phyloP scores from a whole-genome alignment of 2,329 filamentous ascomycete species.

The Akanthomyces muscarius region DNA sequence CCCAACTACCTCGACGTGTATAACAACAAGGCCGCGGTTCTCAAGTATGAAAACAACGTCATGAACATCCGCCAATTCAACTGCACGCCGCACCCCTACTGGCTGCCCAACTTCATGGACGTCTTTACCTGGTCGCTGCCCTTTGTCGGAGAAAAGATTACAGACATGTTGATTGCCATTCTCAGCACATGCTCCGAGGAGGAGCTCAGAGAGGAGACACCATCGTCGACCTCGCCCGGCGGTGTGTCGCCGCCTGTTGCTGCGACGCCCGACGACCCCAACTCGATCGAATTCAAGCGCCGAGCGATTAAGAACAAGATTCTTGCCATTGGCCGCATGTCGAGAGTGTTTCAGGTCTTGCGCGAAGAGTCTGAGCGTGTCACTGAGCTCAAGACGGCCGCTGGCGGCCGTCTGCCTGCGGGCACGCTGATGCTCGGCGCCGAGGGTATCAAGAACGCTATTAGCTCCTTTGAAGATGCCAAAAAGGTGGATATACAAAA shows the following conservation, averaged over 20 bases:
- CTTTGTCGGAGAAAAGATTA: constrained; percentile 98
- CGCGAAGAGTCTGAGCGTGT: constrained; percentile 96
- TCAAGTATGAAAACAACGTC: constrained; percentile 99
- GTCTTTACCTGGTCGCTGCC: constrained; percentile 99
- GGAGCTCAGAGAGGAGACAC: constrained; percentile 83
- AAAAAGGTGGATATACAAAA: constrained; percentile 97
- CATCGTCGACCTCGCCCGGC: constrained; percentile 63
- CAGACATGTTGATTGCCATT: constrained; percentile 98
- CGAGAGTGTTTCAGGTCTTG: constrained; percentile 95
- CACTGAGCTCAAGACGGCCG: constrained; percentile 94
- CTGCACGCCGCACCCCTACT: constrained; percentile 98
- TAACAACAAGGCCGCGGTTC: constrained; percentile 98
- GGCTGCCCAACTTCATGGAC: constrained; percentile 99
- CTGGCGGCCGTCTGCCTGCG: constrained; percentile 85
- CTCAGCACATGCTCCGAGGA: constrained; percentile 99
- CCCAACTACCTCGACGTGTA: constrained; percentile 99
- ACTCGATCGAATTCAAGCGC: constrained; percentile 89
- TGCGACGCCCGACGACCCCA: constrained; percentile 53
- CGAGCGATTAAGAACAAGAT: constrained; percentile 99
- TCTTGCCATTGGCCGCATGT: constrained; percentile 90
- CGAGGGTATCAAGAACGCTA: constrained; percentile 97
- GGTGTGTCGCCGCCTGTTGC: constrained; percentile 68
- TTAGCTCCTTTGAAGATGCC: constrained; percentile 94
- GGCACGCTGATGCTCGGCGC: constrained; percentile 97
- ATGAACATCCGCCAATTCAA: constrained; percentile 99